phyloP scores from a whole-genome alignment of 306 rosid genomes.

The Oemleria cerasiformis region DNA sequence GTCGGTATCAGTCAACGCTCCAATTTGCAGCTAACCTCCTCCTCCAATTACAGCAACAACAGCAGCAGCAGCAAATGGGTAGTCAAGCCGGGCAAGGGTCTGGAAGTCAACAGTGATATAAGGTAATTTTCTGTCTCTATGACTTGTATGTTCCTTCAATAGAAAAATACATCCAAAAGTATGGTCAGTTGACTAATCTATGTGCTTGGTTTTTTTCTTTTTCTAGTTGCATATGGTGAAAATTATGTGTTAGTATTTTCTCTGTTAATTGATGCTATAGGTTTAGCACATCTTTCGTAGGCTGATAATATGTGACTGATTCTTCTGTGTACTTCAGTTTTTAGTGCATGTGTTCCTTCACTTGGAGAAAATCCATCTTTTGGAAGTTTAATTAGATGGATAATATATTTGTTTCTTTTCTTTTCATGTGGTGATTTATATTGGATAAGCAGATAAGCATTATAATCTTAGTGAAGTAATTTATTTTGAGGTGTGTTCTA shows the following conservation, averaged over 20 bases:
- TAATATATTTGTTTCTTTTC: neutral
- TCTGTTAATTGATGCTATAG: neutral
- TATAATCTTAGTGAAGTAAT: neutral
- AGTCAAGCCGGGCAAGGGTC: slow-evolving; percentile 60
- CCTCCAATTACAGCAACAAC: slow-evolving; percentile 75
- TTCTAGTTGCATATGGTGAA: slow-evolving; percentile 16
- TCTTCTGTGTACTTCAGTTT: neutral
- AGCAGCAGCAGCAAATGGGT: slow-evolving; percentile 47
- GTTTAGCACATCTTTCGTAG: slow-evolving; percentile 5
- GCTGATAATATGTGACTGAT: neutral
- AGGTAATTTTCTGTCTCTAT: slow-evolving; percentile 44
- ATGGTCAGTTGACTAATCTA: slow-evolving; percentile 11
- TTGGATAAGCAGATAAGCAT: slow-evolving; percentile 2
- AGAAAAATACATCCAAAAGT: slow-evolving; percentile 12
- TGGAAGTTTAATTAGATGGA: neutral
- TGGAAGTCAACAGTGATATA: slow-evolving; percentile 70
- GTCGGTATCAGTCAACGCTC: slow-evolving; percentile 75
- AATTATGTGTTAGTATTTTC: slow-evolving; percentile 5
- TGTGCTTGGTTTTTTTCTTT: neutral
- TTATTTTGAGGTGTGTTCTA: neutral
- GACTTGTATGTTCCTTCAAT: slow-evolving; percentile 18
- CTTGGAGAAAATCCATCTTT: slow-evolving; percentile 12
- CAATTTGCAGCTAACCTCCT: slow-evolving; percentile 98
- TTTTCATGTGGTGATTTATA: slow-evolving; percentile 13
- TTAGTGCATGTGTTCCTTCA: slow-evolving; percentile 14